Conservation (phyloP, 306 rosid species). For the Luffa acutangula region DNA sequence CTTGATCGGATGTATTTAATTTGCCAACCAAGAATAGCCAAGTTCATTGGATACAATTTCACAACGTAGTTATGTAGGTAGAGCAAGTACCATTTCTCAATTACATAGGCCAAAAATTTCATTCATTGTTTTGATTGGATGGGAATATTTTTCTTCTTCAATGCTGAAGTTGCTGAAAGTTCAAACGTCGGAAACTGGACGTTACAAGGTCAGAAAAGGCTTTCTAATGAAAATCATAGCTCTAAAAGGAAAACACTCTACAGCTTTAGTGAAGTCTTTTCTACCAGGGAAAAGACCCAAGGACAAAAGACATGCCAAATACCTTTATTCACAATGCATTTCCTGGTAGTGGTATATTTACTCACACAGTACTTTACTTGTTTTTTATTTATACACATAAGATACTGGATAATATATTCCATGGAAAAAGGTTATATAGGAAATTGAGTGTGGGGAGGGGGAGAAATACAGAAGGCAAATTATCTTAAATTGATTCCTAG, state of each 20-base stretch:
- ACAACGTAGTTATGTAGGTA: not conserved
- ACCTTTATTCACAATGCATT: slow-evolving; percentile 5
- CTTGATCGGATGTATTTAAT: not conserved
- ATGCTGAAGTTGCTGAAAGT: not conserved
- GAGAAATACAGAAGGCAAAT: not conserved
- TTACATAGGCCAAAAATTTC: not conserved
- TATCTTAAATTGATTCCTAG: not conserved
- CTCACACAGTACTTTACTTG: not conserved
- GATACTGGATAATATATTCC: not conserved
- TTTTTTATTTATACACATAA: not conserved
- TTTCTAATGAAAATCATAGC: not conserved
- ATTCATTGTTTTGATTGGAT: not conserved
- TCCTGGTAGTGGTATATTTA: not conserved
- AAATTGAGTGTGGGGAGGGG: not conserved
- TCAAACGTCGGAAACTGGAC: not conserved
- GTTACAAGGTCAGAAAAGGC: not conserved
- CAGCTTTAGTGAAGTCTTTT: not conserved
- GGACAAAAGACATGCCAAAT: slow-evolving; percentile 2
- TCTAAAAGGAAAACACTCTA: not conserved
- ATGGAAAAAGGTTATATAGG: not conserved
- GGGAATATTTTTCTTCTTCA: not conserved
- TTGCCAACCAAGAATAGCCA: not conserved
- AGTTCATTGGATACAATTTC: not conserved
- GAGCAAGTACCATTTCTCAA: not conserved
- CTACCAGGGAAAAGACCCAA: not conserved